Conservation (phyloP, 139 green algal genomes). For the Auxenochlorella protothecoides region DNA sequence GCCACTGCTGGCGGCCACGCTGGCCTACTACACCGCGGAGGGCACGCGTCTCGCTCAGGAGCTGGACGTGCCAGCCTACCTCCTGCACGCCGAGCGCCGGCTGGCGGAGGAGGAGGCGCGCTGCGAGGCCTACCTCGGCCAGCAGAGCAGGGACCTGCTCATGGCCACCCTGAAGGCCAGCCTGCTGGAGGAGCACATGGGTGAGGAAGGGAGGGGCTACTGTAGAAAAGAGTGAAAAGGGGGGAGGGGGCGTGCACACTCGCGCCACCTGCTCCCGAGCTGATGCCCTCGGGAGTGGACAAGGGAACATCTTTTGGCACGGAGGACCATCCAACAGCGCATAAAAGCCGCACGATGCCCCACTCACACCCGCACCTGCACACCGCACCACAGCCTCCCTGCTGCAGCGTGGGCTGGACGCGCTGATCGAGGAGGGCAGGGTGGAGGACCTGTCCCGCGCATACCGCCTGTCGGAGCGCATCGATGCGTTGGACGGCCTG, state of each 20-base stretch:
- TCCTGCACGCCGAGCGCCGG: conserved; percentile 80
- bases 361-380: too few species aligned
- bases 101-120: conserved; percentile 81
- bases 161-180: conserved; percentile 58
- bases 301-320: too few species aligned
- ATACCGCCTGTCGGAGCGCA: conserved; percentile 30
- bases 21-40: conserved; percentile 56
- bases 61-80: conserved; percentile 71
- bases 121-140: conserved; percentile 76
- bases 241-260: too few species aligned
- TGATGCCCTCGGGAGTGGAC: too few species aligned
- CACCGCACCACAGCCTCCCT: conserved; percentile 12
- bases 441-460: conserved; percentile 67
- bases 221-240: too few species aligned
- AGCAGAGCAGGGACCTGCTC: conserved; percentile 59
- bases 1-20: conserved; percentile 36
- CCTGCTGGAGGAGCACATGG: conserved; percentile 63
- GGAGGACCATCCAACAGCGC: too few species aligned
- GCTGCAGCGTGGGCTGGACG: conserved; percentile 47
- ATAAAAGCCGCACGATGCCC: too few species aligned
- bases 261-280: too few species aligned
- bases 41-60: conserved; percentile 44
- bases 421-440: conserved; percentile 59
- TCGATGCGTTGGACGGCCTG: conserved; percentile 57
- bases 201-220: not conserved